These are phyloP conservation scores for Syncephalastrum contaminatum DNA, from an alignment of 371 early-diverging fungal genomes.

Conservation along the genomic window DNA sequence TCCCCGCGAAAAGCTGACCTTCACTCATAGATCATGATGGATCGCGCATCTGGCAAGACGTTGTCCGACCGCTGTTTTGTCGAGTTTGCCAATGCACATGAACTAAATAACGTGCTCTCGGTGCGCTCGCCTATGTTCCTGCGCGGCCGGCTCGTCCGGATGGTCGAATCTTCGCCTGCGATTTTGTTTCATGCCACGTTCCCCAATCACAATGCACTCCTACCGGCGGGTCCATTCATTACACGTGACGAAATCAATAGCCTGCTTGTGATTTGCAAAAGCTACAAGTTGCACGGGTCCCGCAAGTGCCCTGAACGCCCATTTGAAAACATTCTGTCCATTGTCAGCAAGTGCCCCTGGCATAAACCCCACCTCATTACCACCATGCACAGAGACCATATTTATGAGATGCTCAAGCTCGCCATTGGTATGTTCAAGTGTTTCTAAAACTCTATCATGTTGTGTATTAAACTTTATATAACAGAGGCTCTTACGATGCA, in stretches of 20 bases:
- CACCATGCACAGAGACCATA: constrained; percentile 60
- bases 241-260: constrained; percentile 60
- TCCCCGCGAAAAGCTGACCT: background rate
- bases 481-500: constrained; percentile 21
- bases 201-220: constrained; percentile 34
- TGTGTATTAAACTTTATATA: background rate
- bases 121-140: constrained; percentile 33
- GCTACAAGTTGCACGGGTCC: constrained; percentile 60
- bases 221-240: constrained; percentile 28
- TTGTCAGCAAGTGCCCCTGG: constrained; percentile 63
- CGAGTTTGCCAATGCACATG: constrained; percentile 30
- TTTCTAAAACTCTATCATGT: background rate
- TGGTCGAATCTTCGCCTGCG: constrained; percentile 46
- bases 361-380: constrained; percentile 47
- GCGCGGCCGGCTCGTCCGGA: constrained; percentile 51
- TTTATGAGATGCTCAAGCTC: constrained; percentile 61
- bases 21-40: constrained; percentile 16
- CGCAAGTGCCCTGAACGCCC: constrained; percentile 64
- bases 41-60: constrained; percentile 50
- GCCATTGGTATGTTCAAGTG: constrained; percentile 13
- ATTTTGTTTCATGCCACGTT: constrained; percentile 54
- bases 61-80: constrained; percentile 39
- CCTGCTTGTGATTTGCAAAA: constrained; percentile 54
- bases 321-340: constrained; percentile 64
- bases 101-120: constrained; percentile 26